Conservation (phyloP, 2,329 filamentous ascomycete genomes). For the Aspergillus texensis region DNA sequence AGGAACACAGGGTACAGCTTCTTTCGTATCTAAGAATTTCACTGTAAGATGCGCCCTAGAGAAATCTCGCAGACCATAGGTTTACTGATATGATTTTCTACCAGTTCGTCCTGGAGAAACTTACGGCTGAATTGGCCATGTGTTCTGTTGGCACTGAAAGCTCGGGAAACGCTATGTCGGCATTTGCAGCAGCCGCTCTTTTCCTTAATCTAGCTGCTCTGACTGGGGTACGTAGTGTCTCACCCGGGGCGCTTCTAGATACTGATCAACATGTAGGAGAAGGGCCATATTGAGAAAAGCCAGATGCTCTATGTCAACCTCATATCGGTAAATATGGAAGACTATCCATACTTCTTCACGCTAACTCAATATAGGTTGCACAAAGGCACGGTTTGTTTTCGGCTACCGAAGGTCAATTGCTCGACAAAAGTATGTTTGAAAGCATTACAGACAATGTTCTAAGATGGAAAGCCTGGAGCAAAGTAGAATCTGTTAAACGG, state of each 20-base stretch:
- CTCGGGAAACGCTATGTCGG: constrained; percentile 48
- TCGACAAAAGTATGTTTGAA: constrained; percentile 47
- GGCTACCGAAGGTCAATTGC: constrained; percentile 47
- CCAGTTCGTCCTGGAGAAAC: constrained; percentile 40
- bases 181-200: constrained; percentile 51
- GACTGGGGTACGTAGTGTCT: constrained; percentile 41
- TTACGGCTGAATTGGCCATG: constrained; percentile 47
- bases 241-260: background rate
- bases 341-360: background rate
- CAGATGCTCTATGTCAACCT: constrained; percentile 56
- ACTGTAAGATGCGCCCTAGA: constrained; percentile 26
- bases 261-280: constrained; percentile 35
- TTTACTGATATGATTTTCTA: background rate
- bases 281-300: constrained; percentile 49
- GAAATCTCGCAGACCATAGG: background rate
- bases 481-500: constrained; percentile 55
- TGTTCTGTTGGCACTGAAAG: constrained; percentile 44
- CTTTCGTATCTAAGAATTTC: constrained; percentile 53
- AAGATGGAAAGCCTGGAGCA: constrained; percentile 57
- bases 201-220: constrained; percentile 54
- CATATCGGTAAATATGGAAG: constrained; percentile 39
- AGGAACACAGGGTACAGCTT: constrained; percentile 54
- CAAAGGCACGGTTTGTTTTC: constrained; percentile 56
- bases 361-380: constrained; percentile 35
- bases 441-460: constrained; percentile 47